Conservation (phyloP, 192 early-diverging fungal species). For the Dispira simplex region DNA sequence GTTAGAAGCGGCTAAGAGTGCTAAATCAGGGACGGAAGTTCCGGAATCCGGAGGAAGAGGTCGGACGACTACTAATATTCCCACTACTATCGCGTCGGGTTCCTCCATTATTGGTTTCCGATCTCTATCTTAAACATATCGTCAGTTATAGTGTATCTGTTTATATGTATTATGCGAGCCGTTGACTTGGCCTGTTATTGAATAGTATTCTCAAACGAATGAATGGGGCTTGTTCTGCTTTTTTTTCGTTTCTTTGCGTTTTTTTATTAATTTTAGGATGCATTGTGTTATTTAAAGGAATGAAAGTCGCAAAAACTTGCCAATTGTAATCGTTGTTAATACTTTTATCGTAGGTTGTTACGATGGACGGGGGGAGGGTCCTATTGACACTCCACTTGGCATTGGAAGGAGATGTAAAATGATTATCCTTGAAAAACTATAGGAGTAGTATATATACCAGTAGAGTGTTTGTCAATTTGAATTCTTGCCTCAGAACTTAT, state of each 20-base stretch:
- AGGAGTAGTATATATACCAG: no score
- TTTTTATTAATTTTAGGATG: background rate
- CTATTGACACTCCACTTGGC: no score
- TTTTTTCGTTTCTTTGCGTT: background rate
- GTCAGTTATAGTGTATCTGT: background rate
- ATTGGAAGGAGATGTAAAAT: no score
- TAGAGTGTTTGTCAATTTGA: no score
- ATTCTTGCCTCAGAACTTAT: no score
- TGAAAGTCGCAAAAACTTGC: background rate
- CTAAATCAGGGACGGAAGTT: background rate
- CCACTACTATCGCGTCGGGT: background rate
- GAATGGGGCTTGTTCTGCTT: no score
- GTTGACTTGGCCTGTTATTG: background rate
- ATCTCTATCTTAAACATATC: background rate
- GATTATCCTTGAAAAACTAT: no score
- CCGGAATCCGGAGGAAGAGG: no score
- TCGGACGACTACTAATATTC: background rate
- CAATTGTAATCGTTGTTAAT: background rate
- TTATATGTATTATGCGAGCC: background rate
- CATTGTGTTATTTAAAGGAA: background rate
- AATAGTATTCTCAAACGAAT: no score
- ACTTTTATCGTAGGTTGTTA: background rate
- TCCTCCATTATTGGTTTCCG: background rate
- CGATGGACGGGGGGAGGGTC: background rate
- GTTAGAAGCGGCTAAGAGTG: slow-evolving; percentile 1